These are phyloP conservation scores for Phylloporus sp. DNA, from an alignment of 768 basidiomycete species.

Conservation along the genomic window DNA sequence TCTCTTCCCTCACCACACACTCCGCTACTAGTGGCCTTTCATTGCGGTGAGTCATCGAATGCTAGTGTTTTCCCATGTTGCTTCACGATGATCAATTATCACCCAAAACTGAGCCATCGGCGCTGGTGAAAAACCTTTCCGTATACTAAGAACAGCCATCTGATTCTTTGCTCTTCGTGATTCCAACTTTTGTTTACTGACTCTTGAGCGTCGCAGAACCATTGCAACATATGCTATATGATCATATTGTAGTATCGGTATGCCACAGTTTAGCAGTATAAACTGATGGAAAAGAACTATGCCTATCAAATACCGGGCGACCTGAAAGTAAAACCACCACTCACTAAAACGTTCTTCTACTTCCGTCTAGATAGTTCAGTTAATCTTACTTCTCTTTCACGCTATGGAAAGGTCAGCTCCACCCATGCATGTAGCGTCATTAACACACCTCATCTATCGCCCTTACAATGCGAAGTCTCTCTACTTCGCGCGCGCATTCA, in stretches of 20 bases:
- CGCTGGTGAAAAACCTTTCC: slow-evolving; percentile 28
- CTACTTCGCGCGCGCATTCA: slow-evolving; percentile 71
- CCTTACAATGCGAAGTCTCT: slow-evolving; percentile 57
- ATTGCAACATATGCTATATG: not conserved
- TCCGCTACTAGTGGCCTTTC: too few relatives aligned
- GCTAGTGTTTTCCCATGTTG: not conserved
- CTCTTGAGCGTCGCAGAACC: slow-evolving; percentile 5
- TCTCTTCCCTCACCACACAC: too few relatives aligned
- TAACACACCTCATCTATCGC: slow-evolving; percentile 55
- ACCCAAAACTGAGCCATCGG: slow-evolving; percentile 28
- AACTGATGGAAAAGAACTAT: not conserved
- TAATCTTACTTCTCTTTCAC: slow-evolving; percentile 53
- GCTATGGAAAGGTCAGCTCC: slow-evolving; percentile 25
- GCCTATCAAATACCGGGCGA: not conserved
- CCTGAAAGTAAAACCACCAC: too few relatives aligned
- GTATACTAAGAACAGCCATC: slow-evolving; percentile 35
- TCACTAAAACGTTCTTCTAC: not conserved
- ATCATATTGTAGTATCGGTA: not conserved
- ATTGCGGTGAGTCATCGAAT: slow-evolving; percentile 8
- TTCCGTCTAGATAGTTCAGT: slow-evolving; percentile 29
- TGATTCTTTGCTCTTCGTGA: slow-evolving; percentile 12
- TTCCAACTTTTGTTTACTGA: slow-evolving; percentile 10
- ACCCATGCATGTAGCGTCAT: slow-evolving; percentile 2
- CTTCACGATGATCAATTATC: slow-evolving; percentile 21
- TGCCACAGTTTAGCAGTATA: not conserved